A percentile compares a stretch with the other conserved stretches of the same genome.
Conservation (phyloP, 345 rosid genomes). For the Tarenaya hassleriana region DNA sequence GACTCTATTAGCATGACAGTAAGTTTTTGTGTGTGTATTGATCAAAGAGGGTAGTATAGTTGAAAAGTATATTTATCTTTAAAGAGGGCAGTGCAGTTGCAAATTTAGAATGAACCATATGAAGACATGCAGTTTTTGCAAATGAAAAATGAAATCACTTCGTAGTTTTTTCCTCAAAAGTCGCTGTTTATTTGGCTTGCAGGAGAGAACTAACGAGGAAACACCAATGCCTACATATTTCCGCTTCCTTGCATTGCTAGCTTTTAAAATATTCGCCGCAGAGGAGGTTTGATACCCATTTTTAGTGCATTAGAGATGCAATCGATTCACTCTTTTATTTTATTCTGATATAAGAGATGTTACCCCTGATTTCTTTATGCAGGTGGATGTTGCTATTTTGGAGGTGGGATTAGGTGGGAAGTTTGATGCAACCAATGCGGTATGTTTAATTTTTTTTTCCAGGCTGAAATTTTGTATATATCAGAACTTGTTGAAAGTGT, state of each 20-base stretch:
- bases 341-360: slow-evolving; percentile 5
- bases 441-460: slow-evolving; percentile 26
- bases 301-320: neutral
- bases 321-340: neutral
- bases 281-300: slow-evolving; percentile 57
- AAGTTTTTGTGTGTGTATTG: neutral
- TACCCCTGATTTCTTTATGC: slow-evolving; percentile 21
- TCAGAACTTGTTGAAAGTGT: no score
- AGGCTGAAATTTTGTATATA: no score
- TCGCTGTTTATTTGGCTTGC: slow-evolving; percentile 21
- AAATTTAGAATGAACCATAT: neutral
- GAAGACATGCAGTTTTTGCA: slow-evolving; percentile 10
- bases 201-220: slow-evolving; percentile 71
- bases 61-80: neutral
- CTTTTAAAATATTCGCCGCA: slow-evolving; percentile 86
- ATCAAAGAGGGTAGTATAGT: neutral
- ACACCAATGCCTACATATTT: slow-evolving; percentile 91
- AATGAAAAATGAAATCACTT: slow-evolving; percentile 12
- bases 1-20: neutral
- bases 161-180: slow-evolving; percentile 1
- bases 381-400: slow-evolving; percentile 93
- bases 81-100: neutral
- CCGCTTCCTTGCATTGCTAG: slow-evolving; percentile 89
- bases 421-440: slow-evolving; percentile 97
- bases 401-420: slow-evolving; percentile 97